Percentiles rank a stretch among this genome's conserved stretches.
phyloP scores from a whole-genome alignment of 371 early-diverging fungal species.

The Syncephalastrum racemosum region DNA sequence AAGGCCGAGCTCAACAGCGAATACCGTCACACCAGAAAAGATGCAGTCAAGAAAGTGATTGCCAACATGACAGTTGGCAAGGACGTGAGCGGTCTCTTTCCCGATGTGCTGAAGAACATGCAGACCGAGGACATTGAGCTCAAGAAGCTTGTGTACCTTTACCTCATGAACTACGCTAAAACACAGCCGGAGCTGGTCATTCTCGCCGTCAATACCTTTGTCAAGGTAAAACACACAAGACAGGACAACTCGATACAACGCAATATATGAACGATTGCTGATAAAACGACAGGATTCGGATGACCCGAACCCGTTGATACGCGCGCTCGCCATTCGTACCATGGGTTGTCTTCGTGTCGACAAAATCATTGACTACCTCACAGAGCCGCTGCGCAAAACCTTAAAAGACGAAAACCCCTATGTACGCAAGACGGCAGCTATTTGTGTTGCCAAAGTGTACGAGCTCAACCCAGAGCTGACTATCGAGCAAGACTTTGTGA shows the following conservation, averaged over 20 bases:
- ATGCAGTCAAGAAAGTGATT: slow-evolving; percentile 97
- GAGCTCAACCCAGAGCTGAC: slow-evolving; percentile 65
- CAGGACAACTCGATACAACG: background rate
- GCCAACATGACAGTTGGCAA: slow-evolving; percentile 91
- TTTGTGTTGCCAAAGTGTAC: slow-evolving; percentile 87
- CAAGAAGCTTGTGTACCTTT: slow-evolving; percentile 95
- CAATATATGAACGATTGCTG: background rate
- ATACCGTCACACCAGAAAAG: slow-evolving; percentile 91
- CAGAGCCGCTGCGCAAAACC: slow-evolving; percentile 86
- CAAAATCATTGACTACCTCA: slow-evolving; percentile 77
- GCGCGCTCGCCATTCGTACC: slow-evolving; percentile 91
- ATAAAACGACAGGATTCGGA: slow-evolving; percentile 19
- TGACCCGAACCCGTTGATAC: slow-evolving; percentile 89
- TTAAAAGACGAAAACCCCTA: slow-evolving; percentile 83
- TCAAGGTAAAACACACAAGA: slow-evolving; percentile 47
- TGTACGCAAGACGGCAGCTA: slow-evolving; percentile 94
- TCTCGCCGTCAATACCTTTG: slow-evolving; percentile 75
- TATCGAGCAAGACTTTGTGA: slow-evolving; percentile 80
- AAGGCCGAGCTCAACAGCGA: slow-evolving; percentile 95
- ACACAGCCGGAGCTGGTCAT: slow-evolving; percentile 89
- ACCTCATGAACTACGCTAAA: slow-evolving; percentile 85
- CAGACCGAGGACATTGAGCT: slow-evolving; percentile 92
- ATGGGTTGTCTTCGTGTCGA: slow-evolving; percentile 95
- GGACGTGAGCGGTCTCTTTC: slow-evolving; percentile 83
- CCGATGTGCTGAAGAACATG: slow-evolving; percentile 98